These are phyloP conservation scores for Aspergillus felis DNA, from an alignment of 2,329 filamentous ascomycete genomes.

Conservation along the genomic window DNA sequence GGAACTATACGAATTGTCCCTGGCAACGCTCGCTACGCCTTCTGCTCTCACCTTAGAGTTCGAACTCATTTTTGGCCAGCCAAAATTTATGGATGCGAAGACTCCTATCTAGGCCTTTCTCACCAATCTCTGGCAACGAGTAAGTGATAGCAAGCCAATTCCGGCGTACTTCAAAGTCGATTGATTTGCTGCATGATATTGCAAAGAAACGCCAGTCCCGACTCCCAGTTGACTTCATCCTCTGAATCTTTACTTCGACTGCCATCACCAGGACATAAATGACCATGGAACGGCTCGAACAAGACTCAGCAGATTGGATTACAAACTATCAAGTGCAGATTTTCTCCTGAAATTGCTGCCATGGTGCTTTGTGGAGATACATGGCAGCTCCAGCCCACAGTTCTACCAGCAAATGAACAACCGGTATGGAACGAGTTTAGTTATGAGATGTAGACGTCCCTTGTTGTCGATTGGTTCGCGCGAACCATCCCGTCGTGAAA, in stretches of 20 bases:
- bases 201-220: not conserved
- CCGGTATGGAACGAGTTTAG: not conserved
- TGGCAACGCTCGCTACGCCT: too few relatives aligned
- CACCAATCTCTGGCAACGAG: constrained; percentile 59
- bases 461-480: not conserved
- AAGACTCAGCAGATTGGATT: too few relatives aligned
- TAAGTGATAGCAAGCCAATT: constrained; percentile 98
- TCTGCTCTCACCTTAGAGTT: too few relatives aligned
- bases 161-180: constrained; percentile 96
- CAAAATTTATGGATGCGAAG: too few relatives aligned
- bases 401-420: not conserved
- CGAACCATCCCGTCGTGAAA: too few relatives aligned
- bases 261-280: too few relatives aligned
- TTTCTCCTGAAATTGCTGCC: not conserved
- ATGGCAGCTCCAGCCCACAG: not conserved
- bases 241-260: too few relatives aligned
- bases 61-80: too few relatives aligned
- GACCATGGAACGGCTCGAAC: too few relatives aligned
- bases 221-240: too few relatives aligned
- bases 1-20: too few relatives aligned
- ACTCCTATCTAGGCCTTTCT: too few relatives aligned
- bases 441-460: not conserved
- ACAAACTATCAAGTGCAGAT: not conserved
- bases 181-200: constrained; percentile 71
- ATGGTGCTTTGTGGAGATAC: not conserved